Percentiles rank a stretch among this genome's conserved stretches.
These are phyloP conservation scores for Russula emetica DNA, from an alignment of 768 basidiomycete species.

Conservation along the genomic window DNA sequence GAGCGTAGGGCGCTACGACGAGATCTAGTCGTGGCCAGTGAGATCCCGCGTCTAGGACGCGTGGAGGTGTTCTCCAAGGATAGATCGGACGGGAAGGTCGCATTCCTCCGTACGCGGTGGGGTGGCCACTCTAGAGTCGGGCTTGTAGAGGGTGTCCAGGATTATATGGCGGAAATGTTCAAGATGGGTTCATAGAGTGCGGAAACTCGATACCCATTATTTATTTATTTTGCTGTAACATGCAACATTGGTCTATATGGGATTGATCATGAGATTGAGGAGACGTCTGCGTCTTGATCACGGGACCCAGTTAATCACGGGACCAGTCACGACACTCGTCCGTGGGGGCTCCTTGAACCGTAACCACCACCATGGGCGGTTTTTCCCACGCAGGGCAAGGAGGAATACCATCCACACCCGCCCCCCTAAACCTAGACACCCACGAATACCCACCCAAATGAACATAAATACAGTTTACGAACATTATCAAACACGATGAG, in stretches of 20 bases:
- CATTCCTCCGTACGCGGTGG: constrained; percentile 51
- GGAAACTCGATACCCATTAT: background rate
- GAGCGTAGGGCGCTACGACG: constrained; percentile 42
- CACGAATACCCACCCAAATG: too few relatives aligned
- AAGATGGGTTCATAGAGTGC: constrained; percentile 20
- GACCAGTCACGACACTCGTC: too few relatives aligned
- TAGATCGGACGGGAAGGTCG: constrained; percentile 41
- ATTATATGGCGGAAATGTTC: constrained; percentile 40
- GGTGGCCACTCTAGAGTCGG: constrained; percentile 60
- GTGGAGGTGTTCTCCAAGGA: constrained; percentile 51
- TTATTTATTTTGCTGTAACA: background rate
- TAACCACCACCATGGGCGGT: too few relatives aligned
- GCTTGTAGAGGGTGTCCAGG: constrained; percentile 64
- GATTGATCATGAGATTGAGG: too few relatives aligned
- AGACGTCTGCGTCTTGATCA: too few relatives aligned
- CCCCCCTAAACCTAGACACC: too few relatives aligned
- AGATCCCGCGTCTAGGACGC: constrained; percentile 47
- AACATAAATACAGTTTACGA: too few relatives aligned
- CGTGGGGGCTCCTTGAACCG: too few relatives aligned
- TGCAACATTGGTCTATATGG: background rate
- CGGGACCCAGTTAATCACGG: too few relatives aligned
- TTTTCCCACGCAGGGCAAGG: too few relatives aligned
- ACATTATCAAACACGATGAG: too few relatives aligned
- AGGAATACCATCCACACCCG: too few relatives aligned
- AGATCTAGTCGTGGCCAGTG: constrained; percentile 43